These are phyloP conservation scores for Paxillus involutus DNA, from an alignment of 768 basidiomycete species.

Conservation along the genomic window DNA sequence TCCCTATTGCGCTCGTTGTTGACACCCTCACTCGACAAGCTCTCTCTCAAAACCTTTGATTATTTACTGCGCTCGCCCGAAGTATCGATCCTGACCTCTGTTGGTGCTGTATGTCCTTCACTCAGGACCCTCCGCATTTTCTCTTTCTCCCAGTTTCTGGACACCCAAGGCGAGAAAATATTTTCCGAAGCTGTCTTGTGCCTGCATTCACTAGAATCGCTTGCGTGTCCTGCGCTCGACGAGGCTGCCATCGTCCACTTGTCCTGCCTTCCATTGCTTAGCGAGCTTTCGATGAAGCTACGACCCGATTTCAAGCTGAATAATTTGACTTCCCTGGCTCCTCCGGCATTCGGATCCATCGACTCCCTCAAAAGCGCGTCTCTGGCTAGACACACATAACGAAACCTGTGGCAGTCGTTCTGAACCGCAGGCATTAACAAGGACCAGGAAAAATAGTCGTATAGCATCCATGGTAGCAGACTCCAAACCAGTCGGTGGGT, in stretches of 20 bases:
- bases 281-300: conserved; percentile 15
- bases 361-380: too few relatives aligned
- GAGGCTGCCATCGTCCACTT: conserved; percentile 23
- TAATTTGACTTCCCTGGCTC: conserved; percentile 9
- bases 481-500: too few relatives aligned
- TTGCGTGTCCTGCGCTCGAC: conserved; percentile 19
- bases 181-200: conserved; percentile 21
- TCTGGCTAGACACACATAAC: too few relatives aligned
- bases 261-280: conserved; percentile 17
- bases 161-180: conserved; percentile 17
- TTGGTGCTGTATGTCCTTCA: conserved; percentile 20
- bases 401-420: too few relatives aligned
- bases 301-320: conserved; percentile 13
- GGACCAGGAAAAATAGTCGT: too few relatives aligned
- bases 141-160: background rate
- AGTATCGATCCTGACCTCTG: conserved; percentile 18
- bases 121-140: conserved; percentile 13
- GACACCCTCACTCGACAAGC: conserved; percentile 20
- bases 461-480: too few relatives aligned
- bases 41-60: conserved; percentile 3
- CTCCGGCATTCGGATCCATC: conserved; percentile 18
- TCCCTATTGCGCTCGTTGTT: conserved; percentile 21
- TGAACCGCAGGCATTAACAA: too few relatives aligned
- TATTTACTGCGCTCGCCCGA: conserved; percentile 13
- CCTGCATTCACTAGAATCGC: conserved; percentile 14